Base-by-base conservation (phyloP, 148 eudicot species). In the Simmondsia chinensis region DNA sequence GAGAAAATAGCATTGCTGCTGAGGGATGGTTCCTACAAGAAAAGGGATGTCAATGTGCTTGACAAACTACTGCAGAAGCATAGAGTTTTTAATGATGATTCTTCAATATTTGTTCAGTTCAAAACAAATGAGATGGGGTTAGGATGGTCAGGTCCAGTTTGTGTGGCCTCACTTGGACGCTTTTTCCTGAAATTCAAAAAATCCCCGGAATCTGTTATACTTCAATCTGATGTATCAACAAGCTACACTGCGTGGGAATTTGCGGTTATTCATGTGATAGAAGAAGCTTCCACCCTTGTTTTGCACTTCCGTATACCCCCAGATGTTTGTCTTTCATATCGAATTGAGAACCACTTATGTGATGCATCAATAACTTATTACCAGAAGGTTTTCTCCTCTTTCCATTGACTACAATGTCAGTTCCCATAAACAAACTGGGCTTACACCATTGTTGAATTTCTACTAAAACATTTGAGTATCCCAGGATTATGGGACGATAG, bases 141-240 rank as follows among this genome's bases (percentile, higher is more conserved):
- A 48, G 72, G 68, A 52, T 93, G 99, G 99, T 93, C 99, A 17
- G 99, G 99, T 50, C 99, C 99, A 37, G 74, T 93, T 29, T 86
- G 99, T 62, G 83, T 93, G 50, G 83, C 99, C 54, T 82, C 99
- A 48, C 60, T 93, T 23, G 99, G 99, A 44, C 74, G 72, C 4
- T 93, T 93, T 64, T 93, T 93, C 41, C 57, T 93, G 31, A 93
- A 82, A 63, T 93, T 93, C 52, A 71, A 51, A 61, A 68, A 75
- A 57, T 58, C 65, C 45, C 28, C 45, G 30, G 66, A 68, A 35
- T 44, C 46, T 39, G 12, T 65, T 50, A 63, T 9, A 33, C 50
- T 57, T 43, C 63, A 63, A 54, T 74, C 77, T 46, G 59, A 61
- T 52, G 38, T 15, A 33, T 56, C 15, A 46, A 42, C 49, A 29